A percentile compares a stretch with the other conserved stretches of the same genome.
Conservation (phyloP, 805 yeast genomes). For the Brettanomyces sp. region DNA sequence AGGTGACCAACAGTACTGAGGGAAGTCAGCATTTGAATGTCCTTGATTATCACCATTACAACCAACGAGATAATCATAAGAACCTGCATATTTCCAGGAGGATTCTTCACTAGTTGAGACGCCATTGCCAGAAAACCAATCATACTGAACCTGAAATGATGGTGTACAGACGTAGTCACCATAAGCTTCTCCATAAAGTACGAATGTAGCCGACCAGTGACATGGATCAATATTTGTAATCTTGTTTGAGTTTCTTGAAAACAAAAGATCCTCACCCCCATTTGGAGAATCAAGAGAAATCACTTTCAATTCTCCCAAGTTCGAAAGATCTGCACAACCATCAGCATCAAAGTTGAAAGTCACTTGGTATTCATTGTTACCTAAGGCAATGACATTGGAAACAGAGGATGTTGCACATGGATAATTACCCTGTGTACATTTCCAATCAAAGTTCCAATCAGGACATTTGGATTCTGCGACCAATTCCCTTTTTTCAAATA, state of each 20-base stretch:
- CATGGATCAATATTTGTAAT: constrained; percentile 13
- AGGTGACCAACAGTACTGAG: constrained; percentile 13
- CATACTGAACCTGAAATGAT: constrained; percentile 20
- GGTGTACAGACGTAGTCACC: constrained; percentile 11
- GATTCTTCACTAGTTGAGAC: constrained; percentile 1
- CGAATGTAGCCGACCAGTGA: constrained; percentile 15
- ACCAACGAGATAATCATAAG: constrained; percentile 14
- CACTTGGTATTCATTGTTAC: constrained; percentile 1
- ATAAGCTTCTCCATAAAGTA: constrained; percentile 10
- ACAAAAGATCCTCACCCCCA: constrained; percentile 10
- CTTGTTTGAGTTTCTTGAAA: constrained; percentile 10
- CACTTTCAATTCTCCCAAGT: constrained; percentile 11
- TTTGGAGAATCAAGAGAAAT: constrained; percentile 16
- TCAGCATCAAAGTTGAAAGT: constrained; percentile 5
- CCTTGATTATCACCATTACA: constrained; percentile 12
- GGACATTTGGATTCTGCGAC: neutral
- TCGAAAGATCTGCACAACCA: neutral
- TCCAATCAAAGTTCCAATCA: neutral
- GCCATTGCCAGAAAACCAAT: constrained; percentile 16
- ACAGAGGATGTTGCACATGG: constrained; percentile 6
- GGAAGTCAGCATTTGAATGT: constrained; percentile 14
- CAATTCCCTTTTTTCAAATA: neutral
- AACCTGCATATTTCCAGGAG: constrained; percentile 2
- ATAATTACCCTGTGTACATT: constrained; percentile 2
- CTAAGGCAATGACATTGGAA: neutral